These are phyloP conservation scores for Nicotiana rustica DNA, from an alignment of 305 asterid genomes.

Conservation along the genomic window DNA sequence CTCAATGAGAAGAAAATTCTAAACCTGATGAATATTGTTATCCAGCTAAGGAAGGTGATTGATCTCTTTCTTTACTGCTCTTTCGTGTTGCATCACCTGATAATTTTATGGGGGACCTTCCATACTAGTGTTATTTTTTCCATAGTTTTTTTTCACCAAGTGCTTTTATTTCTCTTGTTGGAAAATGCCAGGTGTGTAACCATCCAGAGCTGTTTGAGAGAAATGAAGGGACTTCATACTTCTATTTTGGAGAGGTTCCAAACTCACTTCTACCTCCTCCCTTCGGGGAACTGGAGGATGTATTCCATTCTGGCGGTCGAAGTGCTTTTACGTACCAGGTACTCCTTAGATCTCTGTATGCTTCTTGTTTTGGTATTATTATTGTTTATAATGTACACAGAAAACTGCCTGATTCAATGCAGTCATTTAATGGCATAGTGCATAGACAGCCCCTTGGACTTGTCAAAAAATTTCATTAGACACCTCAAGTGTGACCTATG, in stretches of 20 bases:
- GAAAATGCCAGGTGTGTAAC: constrained; percentile 78
- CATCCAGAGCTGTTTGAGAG: constrained; percentile 99
- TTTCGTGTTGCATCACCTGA: constrained; percentile 19
- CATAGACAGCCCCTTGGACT: too few species aligned
- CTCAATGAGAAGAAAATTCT: constrained; percentile 90
- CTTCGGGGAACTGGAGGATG: constrained; percentile 84
- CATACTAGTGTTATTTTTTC: constrained; percentile 11
- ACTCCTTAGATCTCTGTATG: constrained; percentile 28
- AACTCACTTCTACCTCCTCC: constrained; percentile 90
- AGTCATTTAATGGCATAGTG: background rate
- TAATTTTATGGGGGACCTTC: background rate
- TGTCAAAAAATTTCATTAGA: too few species aligned
- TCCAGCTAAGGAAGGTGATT: constrained; percentile 96
- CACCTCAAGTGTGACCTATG: too few species aligned
- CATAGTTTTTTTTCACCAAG: background rate
- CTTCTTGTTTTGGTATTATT: constrained; percentile 13
- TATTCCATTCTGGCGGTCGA: constrained; percentile 77
- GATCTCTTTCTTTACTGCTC: constrained; percentile 31
- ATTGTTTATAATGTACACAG: constrained; percentile 14
- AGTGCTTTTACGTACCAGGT: constrained; percentile 91
- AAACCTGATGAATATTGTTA: constrained; percentile 97
- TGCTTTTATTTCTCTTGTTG: background rate
- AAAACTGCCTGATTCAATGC: constrained; percentile 14
- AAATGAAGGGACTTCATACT: constrained; percentile 92
- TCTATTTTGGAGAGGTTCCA: constrained; percentile 83